Evolutionary conservation across 1,139 yeast genomes (phyloP), one percentile per base, ranked within the genome.

Genomic region (Geotrichum siamense): DNA sequence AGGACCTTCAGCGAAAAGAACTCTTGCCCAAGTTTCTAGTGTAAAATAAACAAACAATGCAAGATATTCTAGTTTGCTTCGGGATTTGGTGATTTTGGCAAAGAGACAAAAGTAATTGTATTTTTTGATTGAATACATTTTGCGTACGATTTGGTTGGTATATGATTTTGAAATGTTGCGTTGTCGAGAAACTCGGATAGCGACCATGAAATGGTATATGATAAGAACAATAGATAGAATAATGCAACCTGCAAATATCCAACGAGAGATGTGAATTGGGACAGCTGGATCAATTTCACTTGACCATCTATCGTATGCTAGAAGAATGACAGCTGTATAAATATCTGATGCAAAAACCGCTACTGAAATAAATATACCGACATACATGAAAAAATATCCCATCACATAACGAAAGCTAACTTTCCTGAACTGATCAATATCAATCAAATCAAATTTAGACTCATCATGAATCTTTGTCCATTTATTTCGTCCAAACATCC

Each of bases 211-310:
- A 48, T 79, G 83, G 61, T 77, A 77, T 1, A 77, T 51, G 39
- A 82, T 57, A 23, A 83, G 67, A 5, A 75, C 64, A 44, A 83
- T 69, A 20, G 91, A 80, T 48, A 84, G 74, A n/a, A 86, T 72
- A 50, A 86, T 86, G 60, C 96, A 86, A 1, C 82, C 86, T 8
- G 89, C 80, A 60, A 85, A 86, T 13, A 86, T 68, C 87, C 94
- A 82, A 58, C 83, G 78, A 43, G 93, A 76, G 48, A 74, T 80
- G 59, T 56, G 71, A 66, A 74, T 77, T 49, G 72, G 83, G 59
- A 74, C 75, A 58, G 65, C 78, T 48, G 81, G 77, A 47, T 71
- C 62, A 28, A 70, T 74, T 36, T 67, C 62, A 12, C 76, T 68
- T 3, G 82, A 75, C 95, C 96, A 86, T 44, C 76, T 70, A 56